These are phyloP conservation scores for Ilyonectria mors-panacis DNA, from an alignment of 2,329 filamentous ascomycete species.

Conservation along the genomic window DNA sequence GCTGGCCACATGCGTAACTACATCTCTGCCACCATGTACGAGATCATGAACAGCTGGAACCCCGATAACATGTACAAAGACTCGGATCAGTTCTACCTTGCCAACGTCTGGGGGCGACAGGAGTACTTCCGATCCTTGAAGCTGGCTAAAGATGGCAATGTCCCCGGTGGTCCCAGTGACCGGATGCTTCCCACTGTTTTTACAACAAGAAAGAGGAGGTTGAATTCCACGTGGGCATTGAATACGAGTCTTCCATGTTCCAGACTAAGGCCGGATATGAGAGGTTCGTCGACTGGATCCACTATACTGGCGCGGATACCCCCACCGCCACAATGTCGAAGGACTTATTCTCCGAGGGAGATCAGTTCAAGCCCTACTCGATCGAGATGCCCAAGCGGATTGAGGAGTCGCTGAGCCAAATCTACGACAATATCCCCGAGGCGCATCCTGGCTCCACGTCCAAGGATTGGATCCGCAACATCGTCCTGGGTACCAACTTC, in stretches of 20 bases:
- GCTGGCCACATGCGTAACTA: slow-evolving; percentile 48
- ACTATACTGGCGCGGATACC: slow-evolving; percentile 47
- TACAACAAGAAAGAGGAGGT: slow-evolving; percentile 30
- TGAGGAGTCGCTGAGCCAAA: slow-evolving; percentile 46
- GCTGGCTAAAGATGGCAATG: slow-evolving; percentile 1
- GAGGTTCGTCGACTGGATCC: slow-evolving; percentile 52
- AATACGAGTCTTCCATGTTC: slow-evolving; percentile 59
- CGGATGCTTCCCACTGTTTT: slow-evolving; percentile 22
- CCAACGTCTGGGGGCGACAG: slow-evolving; percentile 59
- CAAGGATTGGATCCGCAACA: slow-evolving; percentile 50
- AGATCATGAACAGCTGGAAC: slow-evolving; percentile 54
- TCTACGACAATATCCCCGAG: slow-evolving; percentile 51
- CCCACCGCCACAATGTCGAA: slow-evolving; percentile 42
- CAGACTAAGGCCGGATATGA: slow-evolving; percentile 57
- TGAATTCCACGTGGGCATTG: slow-evolving; percentile 56
- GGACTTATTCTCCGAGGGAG: slow-evolving; percentile 46
- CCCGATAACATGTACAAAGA: slow-evolving; percentile 48
- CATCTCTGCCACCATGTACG: slow-evolving; percentile 46
- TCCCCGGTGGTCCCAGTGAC: slow-evolving; percentile 29
- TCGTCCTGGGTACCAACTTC: slow-evolving; percentile 55
- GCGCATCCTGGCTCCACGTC: slow-evolving; percentile 47
- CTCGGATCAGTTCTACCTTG: slow-evolving; percentile 61
- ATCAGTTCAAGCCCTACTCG: slow-evolving; percentile 48
- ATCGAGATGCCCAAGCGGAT: slow-evolving; percentile 54
- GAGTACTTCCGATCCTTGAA: slow-evolving; percentile 56